Evolutionary conservation across 306 rosid species (phyloP).

Genomic region (Begonia loranthoides): DNA sequence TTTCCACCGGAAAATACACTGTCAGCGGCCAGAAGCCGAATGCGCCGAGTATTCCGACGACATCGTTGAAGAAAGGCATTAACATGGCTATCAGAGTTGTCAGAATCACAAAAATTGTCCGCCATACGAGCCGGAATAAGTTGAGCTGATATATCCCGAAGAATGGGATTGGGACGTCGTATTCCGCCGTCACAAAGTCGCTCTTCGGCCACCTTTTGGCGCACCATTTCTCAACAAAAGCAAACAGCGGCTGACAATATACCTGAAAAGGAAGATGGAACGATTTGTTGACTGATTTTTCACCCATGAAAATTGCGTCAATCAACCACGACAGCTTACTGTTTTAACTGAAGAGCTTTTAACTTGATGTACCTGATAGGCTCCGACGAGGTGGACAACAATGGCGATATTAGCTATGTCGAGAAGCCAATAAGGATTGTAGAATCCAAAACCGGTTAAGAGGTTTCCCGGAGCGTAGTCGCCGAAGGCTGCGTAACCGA

Average conservation of each 20-base stretch:
- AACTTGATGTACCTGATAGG: constrained; percentile 38
- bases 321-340: no score
- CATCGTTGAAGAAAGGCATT: constrained; percentile 69
- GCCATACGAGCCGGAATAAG: constrained; percentile 47
- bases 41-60: constrained; percentile 71
- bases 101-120: constrained; percentile 40
- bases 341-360: constrained; percentile 11
- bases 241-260: constrained; percentile 53
- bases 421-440: constrained; percentile 64
- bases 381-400: constrained; percentile 62
- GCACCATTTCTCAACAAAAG: constrained; percentile 60
- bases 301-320: no score
- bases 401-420: constrained; percentile 63
- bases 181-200: constrained; percentile 31
- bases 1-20: constrained; percentile 58
- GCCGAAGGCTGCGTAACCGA: constrained; percentile 77
- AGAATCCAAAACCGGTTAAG: constrained; percentile 71
- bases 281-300: no score
- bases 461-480: constrained; percentile 57
- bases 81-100: constrained; percentile 61
- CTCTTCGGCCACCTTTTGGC: constrained; percentile 34
- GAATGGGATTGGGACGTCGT: constrained; percentile 40
- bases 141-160: constrained; percentile 35
- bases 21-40: constrained; percentile 76
- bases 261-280: constrained; percentile 7